Evolutionary conservation across 768 basidiomycete genomes (phyloP).

Genomic region (Mycena crocata): DNA sequence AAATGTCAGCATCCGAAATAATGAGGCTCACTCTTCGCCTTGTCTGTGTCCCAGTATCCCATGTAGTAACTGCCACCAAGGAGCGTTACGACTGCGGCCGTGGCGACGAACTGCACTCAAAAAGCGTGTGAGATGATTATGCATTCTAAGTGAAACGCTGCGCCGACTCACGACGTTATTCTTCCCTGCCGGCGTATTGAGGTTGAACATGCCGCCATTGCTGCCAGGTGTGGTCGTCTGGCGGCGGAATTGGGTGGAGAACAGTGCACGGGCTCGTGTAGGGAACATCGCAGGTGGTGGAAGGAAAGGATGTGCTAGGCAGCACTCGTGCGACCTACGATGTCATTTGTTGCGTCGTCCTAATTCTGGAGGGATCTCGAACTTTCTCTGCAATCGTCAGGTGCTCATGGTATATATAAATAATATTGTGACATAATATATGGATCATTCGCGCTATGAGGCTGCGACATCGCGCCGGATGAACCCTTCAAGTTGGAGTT

Average conservation of each 20-base stretch:
- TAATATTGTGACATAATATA: conserved; percentile 12
- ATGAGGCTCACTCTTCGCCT: conserved; percentile 8
- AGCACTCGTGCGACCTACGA: background rate
- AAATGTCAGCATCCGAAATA: too few species aligned
- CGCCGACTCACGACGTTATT: conserved; percentile 15
- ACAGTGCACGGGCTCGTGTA: conserved; percentile 19
- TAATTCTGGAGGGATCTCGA: conserved; percentile 15
- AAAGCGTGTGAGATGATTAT: background rate
- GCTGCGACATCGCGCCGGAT: too few species aligned
- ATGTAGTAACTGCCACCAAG: conserved; percentile 13
- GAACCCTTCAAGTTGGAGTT: too few species aligned
- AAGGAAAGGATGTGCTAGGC: background rate
- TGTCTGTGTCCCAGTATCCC: conserved; percentile 19
- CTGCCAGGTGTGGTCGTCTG: conserved; percentile 12
- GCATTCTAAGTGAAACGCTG: too few species aligned
- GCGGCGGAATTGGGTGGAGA: conserved; percentile 15
- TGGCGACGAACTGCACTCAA: background rate
- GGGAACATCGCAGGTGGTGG: conserved; percentile 18
- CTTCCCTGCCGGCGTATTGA: conserved; percentile 11
- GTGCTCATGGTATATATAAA: conserved; percentile 11
- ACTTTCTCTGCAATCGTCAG: conserved; percentile 14
- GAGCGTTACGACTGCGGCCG: background rate
- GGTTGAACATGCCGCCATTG: conserved; percentile 10
- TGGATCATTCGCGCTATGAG: conserved; percentile 8
- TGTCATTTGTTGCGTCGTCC: conserved; percentile 22